phyloP scores from a whole-genome alignment of 805 yeast species.

The Candida endomychidarum region DNA sequence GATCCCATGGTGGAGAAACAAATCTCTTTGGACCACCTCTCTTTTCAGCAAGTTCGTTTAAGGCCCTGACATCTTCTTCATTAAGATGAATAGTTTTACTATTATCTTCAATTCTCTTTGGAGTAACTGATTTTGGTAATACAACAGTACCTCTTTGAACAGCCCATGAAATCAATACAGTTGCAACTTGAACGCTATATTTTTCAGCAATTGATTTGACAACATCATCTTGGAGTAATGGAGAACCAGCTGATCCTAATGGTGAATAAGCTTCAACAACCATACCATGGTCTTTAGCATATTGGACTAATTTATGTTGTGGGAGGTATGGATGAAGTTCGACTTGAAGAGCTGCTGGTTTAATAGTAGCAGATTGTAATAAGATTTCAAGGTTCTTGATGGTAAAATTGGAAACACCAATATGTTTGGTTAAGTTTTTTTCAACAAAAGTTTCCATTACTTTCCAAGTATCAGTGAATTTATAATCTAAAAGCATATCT shows the following conservation, averaged over 20 bases:
- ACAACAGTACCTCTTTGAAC: slow-evolving; percentile 57
- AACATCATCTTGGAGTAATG: slow-evolving; percentile 47
- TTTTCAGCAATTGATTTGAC: slow-evolving; percentile 47
- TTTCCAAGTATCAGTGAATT: slow-evolving; percentile 54
- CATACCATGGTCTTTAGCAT: slow-evolving; percentile 54
- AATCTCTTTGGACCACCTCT: slow-evolving; percentile 17
- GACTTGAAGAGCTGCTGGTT: slow-evolving; percentile 35
- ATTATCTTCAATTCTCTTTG: slow-evolving; percentile 33
- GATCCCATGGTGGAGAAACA: slow-evolving; percentile 17
- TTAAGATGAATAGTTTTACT: slow-evolving; percentile 32
- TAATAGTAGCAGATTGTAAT: slow-evolving; percentile 25
- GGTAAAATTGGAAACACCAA: slow-evolving; percentile 79
- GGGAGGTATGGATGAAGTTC: slow-evolving; percentile 50
- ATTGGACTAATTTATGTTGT: slow-evolving; percentile 58
- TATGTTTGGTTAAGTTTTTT: slow-evolving; percentile 56
- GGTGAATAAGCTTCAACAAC: slow-evolving; percentile 80
- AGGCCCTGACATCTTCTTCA: slow-evolving; percentile 34
- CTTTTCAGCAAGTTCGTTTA: slow-evolving; percentile 25
- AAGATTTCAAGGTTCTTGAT: slow-evolving; percentile 43
- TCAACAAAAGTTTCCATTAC: slow-evolving; percentile 57
- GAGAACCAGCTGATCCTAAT: slow-evolving; percentile 58
- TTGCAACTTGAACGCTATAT: slow-evolving; percentile 46
- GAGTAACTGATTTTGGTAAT: slow-evolving; percentile 36
- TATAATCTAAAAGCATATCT: slow-evolving; percentile 31
- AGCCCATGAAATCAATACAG: slow-evolving; percentile 61